Conservation (phyloP, 768 basidiomycete species). For the Tulasnella sp. region DNA sequence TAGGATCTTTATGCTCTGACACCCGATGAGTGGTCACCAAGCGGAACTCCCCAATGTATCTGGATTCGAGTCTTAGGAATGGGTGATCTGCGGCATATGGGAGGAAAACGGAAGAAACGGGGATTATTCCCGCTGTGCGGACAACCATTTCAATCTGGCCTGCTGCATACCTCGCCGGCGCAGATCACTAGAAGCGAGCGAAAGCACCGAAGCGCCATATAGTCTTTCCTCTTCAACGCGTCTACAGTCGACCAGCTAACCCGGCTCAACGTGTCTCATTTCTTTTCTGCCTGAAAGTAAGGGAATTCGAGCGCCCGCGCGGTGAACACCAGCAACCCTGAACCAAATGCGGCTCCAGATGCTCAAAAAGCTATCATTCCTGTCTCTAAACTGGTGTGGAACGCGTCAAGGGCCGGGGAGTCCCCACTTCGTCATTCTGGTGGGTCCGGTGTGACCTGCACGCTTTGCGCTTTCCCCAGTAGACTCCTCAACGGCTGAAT, state of each 20-base stretch:
- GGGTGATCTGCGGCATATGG: neutral
- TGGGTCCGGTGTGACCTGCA: neutral
- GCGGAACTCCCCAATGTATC: neutral
- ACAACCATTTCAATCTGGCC: neutral
- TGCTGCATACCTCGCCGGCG: neutral
- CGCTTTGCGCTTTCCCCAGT: neutral
- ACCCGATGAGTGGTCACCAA: neutral
- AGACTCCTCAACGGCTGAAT: neutral
- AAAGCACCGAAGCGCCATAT: neutral
- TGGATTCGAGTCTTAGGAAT: neutral
- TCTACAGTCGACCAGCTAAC: neutral
- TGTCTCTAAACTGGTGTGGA: neutral
- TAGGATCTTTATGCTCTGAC: neutral
- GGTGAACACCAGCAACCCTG: neutral
- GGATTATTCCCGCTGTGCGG: neutral
- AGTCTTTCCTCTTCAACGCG: neutral
- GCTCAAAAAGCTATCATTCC: neutral
- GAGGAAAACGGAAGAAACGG: neutral
- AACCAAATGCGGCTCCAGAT: neutral
- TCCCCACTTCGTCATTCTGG: neutral
- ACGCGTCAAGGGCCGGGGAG: neutral
- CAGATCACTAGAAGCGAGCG: neutral
- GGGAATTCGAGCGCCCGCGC: neutral
- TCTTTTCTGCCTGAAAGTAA: neutral
- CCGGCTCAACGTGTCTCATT: neutral